These are phyloP conservation scores for Plasmodium gonderi DNA, from an alignment of 169 alveolate species.

Conservation along the genomic window DNA sequence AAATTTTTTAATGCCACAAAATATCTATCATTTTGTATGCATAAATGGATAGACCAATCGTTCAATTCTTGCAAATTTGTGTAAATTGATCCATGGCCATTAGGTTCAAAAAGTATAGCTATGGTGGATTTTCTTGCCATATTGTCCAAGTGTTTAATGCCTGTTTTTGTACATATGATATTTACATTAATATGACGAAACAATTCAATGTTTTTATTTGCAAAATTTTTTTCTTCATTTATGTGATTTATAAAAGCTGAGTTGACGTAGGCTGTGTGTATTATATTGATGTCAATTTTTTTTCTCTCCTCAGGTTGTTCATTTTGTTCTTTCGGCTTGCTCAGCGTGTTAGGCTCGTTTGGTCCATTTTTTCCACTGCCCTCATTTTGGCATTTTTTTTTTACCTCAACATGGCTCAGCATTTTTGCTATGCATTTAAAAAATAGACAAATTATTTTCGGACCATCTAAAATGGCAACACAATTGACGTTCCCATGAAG, in stretches of 20 bases:
- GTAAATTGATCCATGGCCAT: constrained; percentile 82
- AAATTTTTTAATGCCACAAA: constrained; percentile 56
- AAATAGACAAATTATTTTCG: constrained; percentile 68
- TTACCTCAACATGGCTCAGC: constrained; percentile 3
- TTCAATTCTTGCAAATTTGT: constrained; percentile 16
- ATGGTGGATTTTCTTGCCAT: constrained; percentile 72
- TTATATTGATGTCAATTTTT: constrained; percentile 44
- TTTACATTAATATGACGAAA: constrained; percentile 67
- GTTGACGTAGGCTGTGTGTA: constrained; percentile 68
- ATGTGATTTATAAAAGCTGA: constrained; percentile 15
- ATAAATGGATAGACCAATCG: constrained; percentile 20
- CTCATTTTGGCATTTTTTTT: constrained; percentile 6
- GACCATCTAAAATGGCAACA: constrained; percentile 77
- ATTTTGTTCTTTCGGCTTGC: background rate
- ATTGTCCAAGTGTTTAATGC: constrained; percentile 78
- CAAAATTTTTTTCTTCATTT: background rate
- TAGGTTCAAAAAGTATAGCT: constrained; percentile 81
- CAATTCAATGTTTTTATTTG: background rate
- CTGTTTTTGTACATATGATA: constrained; percentile 75
- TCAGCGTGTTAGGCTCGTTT: background rate
- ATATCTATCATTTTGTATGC: constrained; percentile 4
- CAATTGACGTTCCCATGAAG: background rate
- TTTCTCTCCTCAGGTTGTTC: background rate
- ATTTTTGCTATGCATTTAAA: constrained; percentile 62
- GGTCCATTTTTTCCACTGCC: background rate